phyloP scores from a whole-genome alignment of 768 basidiomycete genomes.

The Xerocomellus dryophilus region DNA sequence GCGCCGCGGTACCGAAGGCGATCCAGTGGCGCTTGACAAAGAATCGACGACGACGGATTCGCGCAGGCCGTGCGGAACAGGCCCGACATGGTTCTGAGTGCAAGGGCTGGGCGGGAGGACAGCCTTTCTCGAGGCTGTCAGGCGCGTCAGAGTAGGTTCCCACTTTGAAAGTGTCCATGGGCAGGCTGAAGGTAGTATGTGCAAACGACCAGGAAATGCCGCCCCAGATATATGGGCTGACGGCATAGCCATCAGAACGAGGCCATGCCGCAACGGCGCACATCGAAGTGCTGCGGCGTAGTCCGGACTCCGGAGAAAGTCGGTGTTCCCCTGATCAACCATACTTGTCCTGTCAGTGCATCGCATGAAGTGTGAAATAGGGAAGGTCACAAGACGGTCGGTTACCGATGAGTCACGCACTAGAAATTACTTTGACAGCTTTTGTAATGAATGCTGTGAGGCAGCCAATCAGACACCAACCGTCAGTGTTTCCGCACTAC shows the following conservation, averaged over 20 bases:
- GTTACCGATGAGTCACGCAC: too few species aligned
- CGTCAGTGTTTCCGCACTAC: too few species aligned
- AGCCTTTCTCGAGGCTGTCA: constrained; percentile 21
- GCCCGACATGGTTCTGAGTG: not conserved
- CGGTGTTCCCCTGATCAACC: too few species aligned
- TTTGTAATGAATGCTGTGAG: too few species aligned
- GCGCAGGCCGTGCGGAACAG: not conserved
- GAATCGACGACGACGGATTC: not conserved
- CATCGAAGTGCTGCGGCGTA: not conserved
- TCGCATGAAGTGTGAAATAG: too few species aligned
- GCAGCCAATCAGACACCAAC: too few species aligned
- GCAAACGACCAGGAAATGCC: too few species aligned
- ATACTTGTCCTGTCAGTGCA: too few species aligned
- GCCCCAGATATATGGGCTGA: not conserved
- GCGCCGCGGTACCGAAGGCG: not conserved
- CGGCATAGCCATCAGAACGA: not conserved
- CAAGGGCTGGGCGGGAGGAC: constrained; percentile 1
- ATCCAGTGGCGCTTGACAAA: constrained; percentile 10
- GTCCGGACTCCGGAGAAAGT: too few species aligned
- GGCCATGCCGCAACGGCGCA: not conserved
- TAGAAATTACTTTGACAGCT: too few species aligned
- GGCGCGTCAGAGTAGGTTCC: constrained; percentile 2
- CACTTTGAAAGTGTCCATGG: constrained; percentile 17
- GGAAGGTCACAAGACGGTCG: too few species aligned
- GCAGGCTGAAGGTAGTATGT: not conserved